Base-by-base conservation (phyloP, 805 yeast genomes). In the Suhomyces tanzawaensis region DNA sequence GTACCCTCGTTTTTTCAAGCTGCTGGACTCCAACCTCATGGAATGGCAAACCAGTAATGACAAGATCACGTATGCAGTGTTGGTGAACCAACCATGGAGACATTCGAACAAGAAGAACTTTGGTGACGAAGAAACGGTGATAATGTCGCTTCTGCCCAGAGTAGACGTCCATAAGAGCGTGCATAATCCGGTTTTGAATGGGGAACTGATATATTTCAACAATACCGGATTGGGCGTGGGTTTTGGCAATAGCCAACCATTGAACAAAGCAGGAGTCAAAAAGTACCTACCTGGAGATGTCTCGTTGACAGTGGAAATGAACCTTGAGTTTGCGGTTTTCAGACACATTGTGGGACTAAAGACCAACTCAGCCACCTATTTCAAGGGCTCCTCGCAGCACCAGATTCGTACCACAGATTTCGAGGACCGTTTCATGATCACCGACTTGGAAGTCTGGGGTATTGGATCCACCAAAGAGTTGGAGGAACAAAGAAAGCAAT, bases 371-470 rank as follows among this genome's bases (percentile, higher is more conserved):
- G 34, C 53, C 11, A 42, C 52, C 5, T 63, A 46, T 41, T 67
- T 65, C 48, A 36, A 53, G 9, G 44, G 38, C 13, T 60, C 68
- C 1, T n/a, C 26, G 1, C 62, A 57, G 32, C 25, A 17, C 2
- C 44, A 47, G 29, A 33, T 50, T 2, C 14, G 26, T 1, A 7
- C 26, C 7, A 47, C 46, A 47, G 62, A 59, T 47, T 84, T 68
- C 51, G 97, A 91, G 55, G 81, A 82, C 42, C 64, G 87, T 34
- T 79, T 91, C 50, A 55, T 72, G 38, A 76, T 91, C 6, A 77
- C 81, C 4, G 90, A 84, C 46, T 64, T 90, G 18, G 96, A 90
- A 55, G 95, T 89, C 0, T 85, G 93, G 90, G 98, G 98, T 0
- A 76, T 88, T 40, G 98, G 97, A 1, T 79, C 86, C 6, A 79